Base-by-base conservation (phyloP, 139 green algal genomes). In the Picochlorum sp. region DNA sequence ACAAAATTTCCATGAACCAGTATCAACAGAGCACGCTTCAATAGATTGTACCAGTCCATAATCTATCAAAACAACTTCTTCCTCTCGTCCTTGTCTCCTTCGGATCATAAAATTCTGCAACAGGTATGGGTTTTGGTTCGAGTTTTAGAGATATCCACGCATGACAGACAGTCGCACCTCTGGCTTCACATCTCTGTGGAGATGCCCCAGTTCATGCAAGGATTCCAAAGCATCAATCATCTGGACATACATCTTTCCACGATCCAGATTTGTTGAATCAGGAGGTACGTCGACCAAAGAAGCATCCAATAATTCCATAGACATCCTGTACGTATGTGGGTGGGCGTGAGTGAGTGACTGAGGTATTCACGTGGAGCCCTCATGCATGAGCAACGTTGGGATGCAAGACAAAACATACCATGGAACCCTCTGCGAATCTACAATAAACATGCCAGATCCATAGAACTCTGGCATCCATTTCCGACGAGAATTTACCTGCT, bases 131-230 rank as follows among this genome's bases (percentile, higher is more conserved):
- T 14, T 41, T 13, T 13, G 34, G 7, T 13, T 3, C 11, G n/a
- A 26, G 4, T 21, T 10, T 9, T 26, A 24, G n/a, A 54, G 5
- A 54, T 15, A 54, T 54, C 1, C 15, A 54, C 11, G 47, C 7
- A 21, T 54, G 47, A 18, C 13, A 20, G n/a, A 54, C 47, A 54
- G 16, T 26, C 47, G 47, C n/a, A 54, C 47, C 58, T 65, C 75
- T 23, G 71, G 75, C 63, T 81, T 81, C 20, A 81, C 21, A 38
- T 81, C 75, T 13, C 63, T 55, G 57, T 81, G 75, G 1, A 81
- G 31, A 9, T 37, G 68, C 41, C 38, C 74, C 26, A 72, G 37
- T n/a, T 23, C 18, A 45, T 80, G 59, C 44, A 79, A 49, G 21
- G 57, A 49, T 69, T 81, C 52, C 37, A 81, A 44, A 16, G 75